These are phyloP conservation scores for Hirsutella minnesotensis DNA, from an alignment of 2,329 filamentous ascomycete species.

Conservation along the genomic window DNA sequence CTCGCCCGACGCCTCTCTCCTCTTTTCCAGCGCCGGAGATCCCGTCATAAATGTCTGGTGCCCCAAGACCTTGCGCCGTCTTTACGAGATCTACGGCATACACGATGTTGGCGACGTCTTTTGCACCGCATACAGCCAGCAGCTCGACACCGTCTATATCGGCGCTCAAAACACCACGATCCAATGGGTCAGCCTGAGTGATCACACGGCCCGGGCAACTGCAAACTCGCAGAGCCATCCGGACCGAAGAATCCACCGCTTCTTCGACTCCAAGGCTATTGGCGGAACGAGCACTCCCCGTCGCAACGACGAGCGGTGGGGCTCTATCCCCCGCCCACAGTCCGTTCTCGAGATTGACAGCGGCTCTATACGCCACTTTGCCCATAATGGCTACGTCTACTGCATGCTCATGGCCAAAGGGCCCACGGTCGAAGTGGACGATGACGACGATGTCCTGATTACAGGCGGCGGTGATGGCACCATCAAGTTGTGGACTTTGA, in stretches of 20 bases:
- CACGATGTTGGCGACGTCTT: constrained; percentile 96
- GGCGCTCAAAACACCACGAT: constrained; percentile 92
- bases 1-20: constrained; percentile 58
- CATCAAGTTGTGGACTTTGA: constrained; percentile 83
- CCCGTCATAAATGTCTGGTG: constrained; percentile 93
- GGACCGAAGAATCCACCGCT: constrained; percentile 67
- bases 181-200: constrained; percentile 75
- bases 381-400: constrained; percentile 91
- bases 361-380: constrained; percentile 73
- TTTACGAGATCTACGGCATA: constrained; percentile 84
- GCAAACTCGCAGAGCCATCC: constrained; percentile 59
- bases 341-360: constrained; percentile 68
- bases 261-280: constrained; percentile 85
- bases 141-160: constrained; percentile 73
- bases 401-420: constrained; percentile 83
- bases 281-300: constrained; percentile 70
- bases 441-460: constrained; percentile 70
- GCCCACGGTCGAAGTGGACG: constrained; percentile 51
- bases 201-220: constrained; percentile 45
- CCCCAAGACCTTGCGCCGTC: constrained; percentile 58
- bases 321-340: constrained; percentile 38
- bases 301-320: constrained; percentile 48
- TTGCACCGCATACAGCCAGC: constrained; percentile 77
- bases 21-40: constrained; percentile 90
- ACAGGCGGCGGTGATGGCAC: constrained; percentile 89